These are phyloP conservation scores for Dendryphion nanum DNA, from an alignment of 2,329 filamentous ascomycete genomes.

Conservation along the genomic window DNA sequence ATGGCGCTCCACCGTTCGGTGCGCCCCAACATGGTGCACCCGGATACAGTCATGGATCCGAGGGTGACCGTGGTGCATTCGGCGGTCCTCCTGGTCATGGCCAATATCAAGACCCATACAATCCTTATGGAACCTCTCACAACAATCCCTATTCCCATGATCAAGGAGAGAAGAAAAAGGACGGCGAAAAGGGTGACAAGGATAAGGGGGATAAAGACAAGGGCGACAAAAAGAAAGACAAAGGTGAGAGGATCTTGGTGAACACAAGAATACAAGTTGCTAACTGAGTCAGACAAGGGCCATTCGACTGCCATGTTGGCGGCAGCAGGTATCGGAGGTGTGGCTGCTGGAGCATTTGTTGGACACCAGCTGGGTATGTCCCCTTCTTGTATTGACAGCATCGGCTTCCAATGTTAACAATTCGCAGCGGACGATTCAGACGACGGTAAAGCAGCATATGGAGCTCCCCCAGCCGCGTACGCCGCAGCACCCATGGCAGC, in stretches of 20 bases:
- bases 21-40: constrained; percentile 29
- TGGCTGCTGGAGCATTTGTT: constrained; percentile 60
- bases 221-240: constrained; percentile 12
- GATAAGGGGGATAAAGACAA: too few relatives aligned
- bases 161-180: constrained; percentile 12
- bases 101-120: constrained; percentile 5
- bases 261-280: constrained; percentile 24
- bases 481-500: constrained; percentile 10
- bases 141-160: too few relatives aligned
- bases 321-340: constrained; percentile 57
- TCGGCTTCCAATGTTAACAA: neutral
- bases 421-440: constrained; percentile 19
- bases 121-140: too few relatives aligned
- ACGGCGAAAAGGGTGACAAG: constrained; percentile 2
- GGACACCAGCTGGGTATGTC: constrained; percentile 56
- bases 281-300: constrained; percentile 44
- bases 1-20: neutral
- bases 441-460: constrained; percentile 6
- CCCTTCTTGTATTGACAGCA: too few relatives aligned
- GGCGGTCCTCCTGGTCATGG: constrained; percentile 9
- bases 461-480: constrained; percentile 12
- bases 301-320: constrained; percentile 50
- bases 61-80: constrained; percentile 17
- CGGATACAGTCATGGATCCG: constrained; percentile 14
- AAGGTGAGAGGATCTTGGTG: constrained; percentile 1